These are phyloP conservation scores for Sophora flavescens DNA, from an alignment of 306 rosid species.

Conservation along the genomic window DNA sequence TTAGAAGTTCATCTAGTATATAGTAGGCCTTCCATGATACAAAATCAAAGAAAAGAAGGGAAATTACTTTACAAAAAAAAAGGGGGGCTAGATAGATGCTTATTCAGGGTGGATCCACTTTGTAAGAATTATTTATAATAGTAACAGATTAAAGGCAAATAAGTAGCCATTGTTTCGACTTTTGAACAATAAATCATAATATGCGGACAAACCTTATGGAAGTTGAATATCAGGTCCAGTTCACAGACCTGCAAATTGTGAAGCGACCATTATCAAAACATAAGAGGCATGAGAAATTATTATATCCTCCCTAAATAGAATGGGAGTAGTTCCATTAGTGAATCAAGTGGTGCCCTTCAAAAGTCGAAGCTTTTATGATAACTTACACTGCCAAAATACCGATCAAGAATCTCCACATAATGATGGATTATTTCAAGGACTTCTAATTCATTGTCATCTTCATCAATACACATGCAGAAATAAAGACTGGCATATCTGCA, in stretches of 20 bases:
- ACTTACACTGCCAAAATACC: conserved; percentile 94
- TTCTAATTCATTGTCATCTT: conserved; percentile 88
- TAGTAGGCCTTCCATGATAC: conserved; percentile 78
- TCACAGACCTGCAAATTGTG: conserved; percentile 72
- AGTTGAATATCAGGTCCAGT: conserved; percentile 87
- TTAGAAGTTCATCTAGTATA: conserved; percentile 85
- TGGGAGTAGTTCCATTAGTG: neutral
- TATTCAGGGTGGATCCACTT: conserved; percentile 20
- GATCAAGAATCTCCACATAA: conserved; percentile 90
- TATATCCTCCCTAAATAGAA: neutral
- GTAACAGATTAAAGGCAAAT: conserved; percentile 17
- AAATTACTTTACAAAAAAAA: conserved; percentile 1
- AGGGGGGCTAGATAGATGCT: neutral
- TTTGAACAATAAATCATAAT: conserved; percentile 19
- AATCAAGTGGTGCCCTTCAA: conserved; percentile 1
- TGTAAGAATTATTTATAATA: conserved; percentile 13
- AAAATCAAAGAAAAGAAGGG: conserved; percentile 34
- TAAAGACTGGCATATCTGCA: conserved; percentile 97
- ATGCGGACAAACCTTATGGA: conserved; percentile 76
- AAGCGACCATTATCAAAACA: conserved; percentile 21
- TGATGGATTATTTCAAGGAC: conserved; percentile 90
- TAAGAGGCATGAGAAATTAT: neutral
- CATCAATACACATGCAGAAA: conserved; percentile 95
- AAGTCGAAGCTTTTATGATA: conserved; percentile 37
- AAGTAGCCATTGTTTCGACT: neutral